Percentiles rank a stretch among this genome's conserved stretches.
Evolutionary conservation across 2,329 filamentous ascomycete genomes (phyloP).

Genomic region (Aspergillus japonicus): DNA sequence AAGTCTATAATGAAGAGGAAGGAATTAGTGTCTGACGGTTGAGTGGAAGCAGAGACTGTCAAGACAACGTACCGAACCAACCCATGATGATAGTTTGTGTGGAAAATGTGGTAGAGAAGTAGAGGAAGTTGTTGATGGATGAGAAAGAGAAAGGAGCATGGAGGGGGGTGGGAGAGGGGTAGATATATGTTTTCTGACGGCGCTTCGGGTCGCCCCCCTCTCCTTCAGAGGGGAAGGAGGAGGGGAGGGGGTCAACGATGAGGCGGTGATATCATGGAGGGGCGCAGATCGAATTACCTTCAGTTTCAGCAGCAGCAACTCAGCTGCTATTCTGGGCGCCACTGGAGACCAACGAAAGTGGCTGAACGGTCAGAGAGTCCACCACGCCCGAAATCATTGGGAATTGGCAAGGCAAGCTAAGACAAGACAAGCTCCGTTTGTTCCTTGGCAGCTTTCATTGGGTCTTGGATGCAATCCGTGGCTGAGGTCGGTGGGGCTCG

Average conservation of each 20-base stretch:
- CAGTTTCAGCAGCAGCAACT: not conserved
- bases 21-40: not conserved
- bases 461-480: not conserved
- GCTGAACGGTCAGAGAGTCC: not conserved
- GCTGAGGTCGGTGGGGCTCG: not conserved
- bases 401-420: not conserved
- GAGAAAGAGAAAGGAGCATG: not conserved
- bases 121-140: not conserved
- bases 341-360: not conserved
- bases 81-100: conserved; percentile 14
- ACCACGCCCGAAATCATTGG: not conserved
- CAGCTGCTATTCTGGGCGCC: not conserved
- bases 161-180: not conserved
- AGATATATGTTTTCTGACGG: not conserved
- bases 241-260: too few species aligned
- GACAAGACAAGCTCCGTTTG: not conserved
- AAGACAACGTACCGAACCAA: conserved; percentile 15
- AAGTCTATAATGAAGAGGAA: not conserved
- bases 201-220: not conserved
- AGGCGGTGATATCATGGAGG: not conserved
- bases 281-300: not conserved
- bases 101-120: not conserved
- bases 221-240: not conserved
- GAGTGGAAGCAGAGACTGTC: not conserved
- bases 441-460: not conserved